These are phyloP conservation scores for Geotrichum citri-aurantii DNA, from an alignment of 1,139 yeast genomes.

Conservation along the genomic window DNA sequence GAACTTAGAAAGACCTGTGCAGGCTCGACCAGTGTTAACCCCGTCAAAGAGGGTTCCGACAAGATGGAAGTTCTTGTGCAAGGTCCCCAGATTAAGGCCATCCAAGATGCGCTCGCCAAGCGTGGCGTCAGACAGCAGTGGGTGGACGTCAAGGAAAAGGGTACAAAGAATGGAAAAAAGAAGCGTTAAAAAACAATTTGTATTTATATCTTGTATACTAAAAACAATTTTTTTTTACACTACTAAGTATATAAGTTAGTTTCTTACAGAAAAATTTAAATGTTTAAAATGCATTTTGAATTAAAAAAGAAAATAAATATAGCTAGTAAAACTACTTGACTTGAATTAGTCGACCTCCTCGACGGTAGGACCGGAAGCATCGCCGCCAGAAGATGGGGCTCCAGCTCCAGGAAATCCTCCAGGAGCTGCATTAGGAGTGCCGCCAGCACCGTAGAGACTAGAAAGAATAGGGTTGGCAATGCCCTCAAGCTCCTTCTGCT, in stretches of 20 bases:
- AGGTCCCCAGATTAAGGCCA: constrained; percentile 74
- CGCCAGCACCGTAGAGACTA: constrained; percentile 66
- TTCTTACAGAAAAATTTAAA: not conserved
- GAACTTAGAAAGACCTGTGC: constrained; percentile 76
- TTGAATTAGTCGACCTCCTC: constrained; percentile 15
- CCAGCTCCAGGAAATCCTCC: constrained; percentile 53
- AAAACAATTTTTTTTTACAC: not conserved
- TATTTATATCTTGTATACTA: not conserved
- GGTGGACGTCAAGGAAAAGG: constrained; percentile 61
- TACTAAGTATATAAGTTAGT: not conserved
- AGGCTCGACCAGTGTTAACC: constrained; percentile 74
- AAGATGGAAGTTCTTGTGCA: constrained; percentile 72
- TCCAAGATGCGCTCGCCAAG: constrained; percentile 53
- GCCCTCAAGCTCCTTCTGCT: constrained; percentile 90
- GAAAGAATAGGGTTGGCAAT: constrained; percentile 92
- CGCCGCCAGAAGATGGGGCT: constrained; percentile 34
- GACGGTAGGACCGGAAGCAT: constrained; percentile 18
- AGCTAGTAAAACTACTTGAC: not conserved
- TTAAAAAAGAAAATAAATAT: not conserved
- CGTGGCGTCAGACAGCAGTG: constrained; percentile 63
- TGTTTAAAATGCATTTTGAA: not conserved
- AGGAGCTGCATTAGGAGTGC: constrained; percentile 55
- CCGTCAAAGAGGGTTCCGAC: constrained; percentile 39
- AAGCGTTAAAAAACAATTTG: constrained; percentile 1
- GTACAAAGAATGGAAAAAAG: constrained; percentile 46